These are phyloP conservation scores for Plasmodium knowlesi DNA, from an alignment of 169 alveolate species.

Conservation along the genomic window DNA sequence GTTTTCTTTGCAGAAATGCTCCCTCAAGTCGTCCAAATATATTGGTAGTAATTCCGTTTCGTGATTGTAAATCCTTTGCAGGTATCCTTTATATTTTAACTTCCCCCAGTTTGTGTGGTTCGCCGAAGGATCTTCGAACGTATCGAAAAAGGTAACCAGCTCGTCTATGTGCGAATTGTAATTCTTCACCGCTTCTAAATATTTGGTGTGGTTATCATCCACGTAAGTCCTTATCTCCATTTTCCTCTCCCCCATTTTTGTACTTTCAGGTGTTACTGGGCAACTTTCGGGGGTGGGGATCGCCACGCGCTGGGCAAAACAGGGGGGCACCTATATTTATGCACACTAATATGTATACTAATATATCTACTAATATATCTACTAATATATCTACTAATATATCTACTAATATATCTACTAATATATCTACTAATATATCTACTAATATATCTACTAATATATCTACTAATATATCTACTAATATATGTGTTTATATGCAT, in stretches of 20 bases:
- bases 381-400: too few species aligned
- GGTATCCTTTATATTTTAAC: constrained; percentile 50
- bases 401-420: too few species aligned
- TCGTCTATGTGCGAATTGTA: constrained; percentile 56
- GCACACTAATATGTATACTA: neutral
- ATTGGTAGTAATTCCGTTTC: constrained; percentile 68
- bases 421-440: too few species aligned
- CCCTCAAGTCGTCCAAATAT: constrained; percentile 63
- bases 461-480: neutral
- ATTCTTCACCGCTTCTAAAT: constrained; percentile 69
- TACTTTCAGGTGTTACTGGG: neutral
- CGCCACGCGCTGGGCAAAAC: neutral
- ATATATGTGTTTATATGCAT: neutral
- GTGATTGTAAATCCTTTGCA: constrained; percentile 54
- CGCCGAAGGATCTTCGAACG: constrained; percentile 56
- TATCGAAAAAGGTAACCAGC: constrained; percentile 22
- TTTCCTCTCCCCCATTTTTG: constrained; percentile 19
- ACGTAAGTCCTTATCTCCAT: constrained; percentile 41
- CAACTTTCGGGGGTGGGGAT: neutral
- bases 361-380: too few species aligned
- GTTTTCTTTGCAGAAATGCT: constrained; percentile 57
- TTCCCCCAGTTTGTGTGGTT: constrained; percentile 67
- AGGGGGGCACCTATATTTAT: neutral
- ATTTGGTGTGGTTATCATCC: constrained; percentile 67
- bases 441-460: too few species aligned